Evolutionary conservation across 306 rosid species (phyloP), one percentile per base, ranked within the genome.

Genomic region (Gleditsia sinensis): DNA sequence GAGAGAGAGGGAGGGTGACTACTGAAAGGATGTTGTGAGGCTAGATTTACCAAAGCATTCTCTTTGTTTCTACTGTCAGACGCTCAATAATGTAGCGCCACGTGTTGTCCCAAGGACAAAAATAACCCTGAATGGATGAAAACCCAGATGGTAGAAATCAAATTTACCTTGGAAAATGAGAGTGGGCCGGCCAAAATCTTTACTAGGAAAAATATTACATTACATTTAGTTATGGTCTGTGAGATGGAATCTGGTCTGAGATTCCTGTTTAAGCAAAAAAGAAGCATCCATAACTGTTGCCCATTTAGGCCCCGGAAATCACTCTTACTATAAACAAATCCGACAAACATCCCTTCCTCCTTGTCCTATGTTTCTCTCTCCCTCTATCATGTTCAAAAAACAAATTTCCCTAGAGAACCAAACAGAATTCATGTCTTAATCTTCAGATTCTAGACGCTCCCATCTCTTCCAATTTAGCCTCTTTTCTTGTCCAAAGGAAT

Each of bases 271-370:
- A 37, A 39, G 23, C 6, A 33, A 25, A 23, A 33, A 25, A 23
- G 23, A 75, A 51, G 46, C 14, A 46, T 17, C 37, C 34, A 9
- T 34, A 51, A 63, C 72, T 63, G 65, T 78, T 34, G 23, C 75
- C 64, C 43, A 27, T 39, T 37, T 34, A 71, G 69, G 48, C 55
- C 46, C 75, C 81, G 66, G 36, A 48, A 84, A 70, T 72, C 69
- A 68, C 78, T 82, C 81, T 62, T 28, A 3, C 14, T 59, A 37
- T 45, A 5, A 69, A 19, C 27, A 25, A 32, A 50, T 66, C 84
- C 84, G 86, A 80, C 81, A 85, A 80, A 54, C 78, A 64, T 79
- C 50, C 76, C 78, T 63, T 69, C 43, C 49, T 57, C 74, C 55
- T 28, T 66, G 68, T 81, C 78, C 60, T 28, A 21, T 65, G 37